A percentile compares a stretch with the other conserved stretches of the same genome.
Evolutionary conservation across 2,329 filamentous ascomycete genomes (phyloP).

Genomic region (Diatrype stigma): DNA sequence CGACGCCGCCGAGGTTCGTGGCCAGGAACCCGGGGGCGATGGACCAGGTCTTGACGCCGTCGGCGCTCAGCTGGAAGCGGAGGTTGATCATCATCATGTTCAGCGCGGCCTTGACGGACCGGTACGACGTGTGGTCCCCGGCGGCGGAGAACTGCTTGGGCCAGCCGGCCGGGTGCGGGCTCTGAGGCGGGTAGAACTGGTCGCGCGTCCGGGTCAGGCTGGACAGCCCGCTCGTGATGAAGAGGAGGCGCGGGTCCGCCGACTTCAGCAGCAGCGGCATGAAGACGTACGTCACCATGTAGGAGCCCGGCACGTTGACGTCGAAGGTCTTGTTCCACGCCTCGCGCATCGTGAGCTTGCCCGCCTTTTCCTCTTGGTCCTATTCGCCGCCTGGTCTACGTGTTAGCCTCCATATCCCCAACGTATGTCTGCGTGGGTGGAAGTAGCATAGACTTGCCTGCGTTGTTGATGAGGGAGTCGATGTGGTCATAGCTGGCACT

Average conservation of each 20-base stretch:
- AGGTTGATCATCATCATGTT: constrained; percentile 45
- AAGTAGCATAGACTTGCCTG: constrained; percentile 40
- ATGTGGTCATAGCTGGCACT: constrained; percentile 37
- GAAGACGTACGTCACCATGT: constrained; percentile 27
- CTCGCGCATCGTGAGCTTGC: constrained; percentile 27
- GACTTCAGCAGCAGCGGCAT: constrained; percentile 38
- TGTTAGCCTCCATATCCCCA: no score
- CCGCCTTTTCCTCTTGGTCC: constrained; percentile 16
- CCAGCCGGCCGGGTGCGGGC: constrained; percentile 27
- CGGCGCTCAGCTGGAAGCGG: constrained; percentile 31
- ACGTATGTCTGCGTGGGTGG: no score
- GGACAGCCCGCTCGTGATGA: constrained; percentile 38
- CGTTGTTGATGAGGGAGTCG: constrained; percentile 54
- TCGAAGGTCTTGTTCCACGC: constrained; percentile 34
- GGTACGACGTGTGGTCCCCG: constrained; percentile 25
- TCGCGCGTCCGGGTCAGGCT: constrained; percentile 24
- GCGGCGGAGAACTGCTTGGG: constrained; percentile 28
- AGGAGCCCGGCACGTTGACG: constrained; percentile 35
- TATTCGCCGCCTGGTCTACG: background rate
- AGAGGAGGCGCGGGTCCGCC: constrained; percentile 37
- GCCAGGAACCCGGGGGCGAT: constrained; percentile 39
- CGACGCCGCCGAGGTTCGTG: no score
- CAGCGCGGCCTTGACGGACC: constrained; percentile 35
- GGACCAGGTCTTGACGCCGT: constrained; percentile 38
- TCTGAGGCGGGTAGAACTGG: constrained; percentile 9